phyloP scores from a whole-genome alignment of 306 rosid species.

The Phaseolus lunatus region DNA sequence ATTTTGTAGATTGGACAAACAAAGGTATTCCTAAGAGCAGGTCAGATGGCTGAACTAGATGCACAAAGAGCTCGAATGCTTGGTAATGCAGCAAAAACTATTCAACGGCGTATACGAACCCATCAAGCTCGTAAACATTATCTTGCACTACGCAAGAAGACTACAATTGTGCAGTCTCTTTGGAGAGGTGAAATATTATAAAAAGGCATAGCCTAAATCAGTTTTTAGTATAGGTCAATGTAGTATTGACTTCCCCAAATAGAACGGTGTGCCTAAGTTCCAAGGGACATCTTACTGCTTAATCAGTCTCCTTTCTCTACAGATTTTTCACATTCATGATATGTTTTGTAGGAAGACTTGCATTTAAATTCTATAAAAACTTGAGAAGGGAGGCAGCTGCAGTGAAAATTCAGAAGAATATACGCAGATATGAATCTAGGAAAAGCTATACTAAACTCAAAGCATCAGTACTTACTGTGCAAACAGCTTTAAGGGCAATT shows the following conservation, averaged over 20 bases:
- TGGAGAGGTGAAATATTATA: constrained; percentile 82
- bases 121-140: constrained; percentile 82
- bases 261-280: constrained; percentile 36
- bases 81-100: constrained; percentile 80
- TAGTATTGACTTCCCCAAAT: constrained; percentile 23
- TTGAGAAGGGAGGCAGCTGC: constrained; percentile 83
- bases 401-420: constrained; percentile 77
- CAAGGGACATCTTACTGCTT: constrained; percentile 43
- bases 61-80: constrained; percentile 89
- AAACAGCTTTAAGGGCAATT: constrained; percentile 89
- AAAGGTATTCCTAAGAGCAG: constrained; percentile 95
- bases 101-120: constrained; percentile 85
- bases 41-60: constrained; percentile 99
- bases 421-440: constrained; percentile 70
- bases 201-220: constrained; percentile 30
- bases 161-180: constrained; percentile 71
- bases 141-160: constrained; percentile 73
- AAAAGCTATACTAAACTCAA: constrained; percentile 66
- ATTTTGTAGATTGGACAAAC: constrained; percentile 90
- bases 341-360: constrained; percentile 76
- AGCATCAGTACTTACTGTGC: constrained; percentile 69
- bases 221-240: constrained; percentile 38
- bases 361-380: constrained; percentile 71
- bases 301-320: constrained; percentile 39
- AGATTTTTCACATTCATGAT: constrained; percentile 37